Base-by-base conservation (phyloP, 495 filamentous ascomycete genomes). In the Aspergillus homomorphus region DNA sequence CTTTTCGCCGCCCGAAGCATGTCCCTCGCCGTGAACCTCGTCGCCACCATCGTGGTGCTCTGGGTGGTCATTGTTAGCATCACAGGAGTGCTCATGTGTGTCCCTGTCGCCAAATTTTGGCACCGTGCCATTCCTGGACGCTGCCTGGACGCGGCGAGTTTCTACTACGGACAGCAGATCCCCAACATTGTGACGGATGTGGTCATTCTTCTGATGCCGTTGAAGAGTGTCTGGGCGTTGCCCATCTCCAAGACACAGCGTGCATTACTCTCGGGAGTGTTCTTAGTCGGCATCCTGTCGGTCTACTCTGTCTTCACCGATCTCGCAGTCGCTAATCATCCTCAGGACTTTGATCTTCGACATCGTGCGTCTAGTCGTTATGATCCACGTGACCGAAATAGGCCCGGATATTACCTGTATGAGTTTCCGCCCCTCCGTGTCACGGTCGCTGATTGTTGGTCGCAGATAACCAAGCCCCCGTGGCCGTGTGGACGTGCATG, bases 201-300 rank as follows among this genome's bases (percentile, higher is more conserved):
- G 14, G 64, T 70, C 8, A 71, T 82, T 9, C 66, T 82, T 19
- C 24, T 80, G 0, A 75, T 84, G 44, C 83, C 84, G 0, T 68
- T 85, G 44, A 79, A 78, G 9, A 71, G 70, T 8, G 66, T 84
- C 19, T 74, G 71, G 68, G 64, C 63, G 0, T 60, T 80, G 14
- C 74, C 75, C 1, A 73, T 81, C 46, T 70, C 74, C 15, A 59
- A 58, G 26, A 66, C 59, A 6, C 67, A 77, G 56, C 78, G 75
- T 46, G 41, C 70, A 23, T 66, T 73, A 30, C 65, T 80, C 3
- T 67, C 74, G 0, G 63, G 61, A 12, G 74, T 81, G 18, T 82
- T 81, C 56, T 30, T 70, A 9, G 55, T 79, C 5, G 77, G 80
- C 45, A 30, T 66, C 7, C 57, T 75, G 73, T 75, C 62, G 49